These are phyloP conservation scores for Phaffia australis DNA, from an alignment of 768 basidiomycete species.

Conservation along the genomic window DNA sequence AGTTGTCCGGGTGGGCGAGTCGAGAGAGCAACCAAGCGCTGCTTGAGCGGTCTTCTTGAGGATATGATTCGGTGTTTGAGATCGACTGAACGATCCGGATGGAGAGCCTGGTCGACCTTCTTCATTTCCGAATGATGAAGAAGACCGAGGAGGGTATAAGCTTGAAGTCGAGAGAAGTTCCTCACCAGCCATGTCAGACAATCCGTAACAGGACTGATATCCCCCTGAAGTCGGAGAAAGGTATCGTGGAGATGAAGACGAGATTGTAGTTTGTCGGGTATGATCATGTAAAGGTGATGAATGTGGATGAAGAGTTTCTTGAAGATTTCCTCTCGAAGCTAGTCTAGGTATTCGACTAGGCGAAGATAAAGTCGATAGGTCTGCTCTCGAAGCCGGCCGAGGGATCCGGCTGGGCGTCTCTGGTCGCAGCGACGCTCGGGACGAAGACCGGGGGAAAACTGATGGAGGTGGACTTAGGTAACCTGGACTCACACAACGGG, in stretches of 20 bases:
- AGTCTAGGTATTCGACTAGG: slow-evolving; percentile 45
- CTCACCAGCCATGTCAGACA: not conserved
- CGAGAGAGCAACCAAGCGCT: not conserved
- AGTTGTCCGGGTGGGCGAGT: not conserved
- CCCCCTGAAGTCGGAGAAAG: not conserved
- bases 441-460: not conserved
- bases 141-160: not conserved
- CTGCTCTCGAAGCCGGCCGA: slow-evolving; percentile 49
- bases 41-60: not conserved
- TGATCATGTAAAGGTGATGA: not conserved
- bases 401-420: slow-evolving; percentile 75
- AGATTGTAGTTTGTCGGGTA: not conserved
- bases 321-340: slow-evolving; percentile 59
- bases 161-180: not conserved
- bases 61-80: slow-evolving; percentile 2
- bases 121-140: not conserved
- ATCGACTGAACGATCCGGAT: not conserved
- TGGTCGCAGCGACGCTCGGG: slow-evolving; percentile 51
- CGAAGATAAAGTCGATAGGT: slow-evolving; percentile 44
- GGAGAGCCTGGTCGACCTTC: not conserved
- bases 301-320: slow-evolving; percentile 30
- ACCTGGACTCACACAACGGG: not conserved
- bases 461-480: not conserved
- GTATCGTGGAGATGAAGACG: not conserved
- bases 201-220: too few relatives aligned